Conservation (phyloP, 805 yeast species). For the Ogataea kodamae region DNA sequence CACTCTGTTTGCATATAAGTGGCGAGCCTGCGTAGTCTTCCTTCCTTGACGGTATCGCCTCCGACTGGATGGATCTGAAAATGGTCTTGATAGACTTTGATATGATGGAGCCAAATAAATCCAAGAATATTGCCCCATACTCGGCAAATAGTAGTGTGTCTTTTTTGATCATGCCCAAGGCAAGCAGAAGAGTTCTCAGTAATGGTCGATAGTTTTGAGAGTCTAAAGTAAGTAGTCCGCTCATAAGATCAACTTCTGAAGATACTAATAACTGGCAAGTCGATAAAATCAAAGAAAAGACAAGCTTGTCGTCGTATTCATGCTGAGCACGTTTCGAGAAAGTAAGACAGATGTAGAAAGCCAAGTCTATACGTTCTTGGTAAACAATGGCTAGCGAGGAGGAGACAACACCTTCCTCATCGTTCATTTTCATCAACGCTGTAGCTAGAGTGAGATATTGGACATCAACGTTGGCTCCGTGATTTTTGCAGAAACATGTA, state of each 20-base stretch:
- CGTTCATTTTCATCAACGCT: conserved; percentile 49
- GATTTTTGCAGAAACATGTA: conserved; percentile 57
- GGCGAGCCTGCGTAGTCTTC: conserved; percentile 32
- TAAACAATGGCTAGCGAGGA: conserved; percentile 48
- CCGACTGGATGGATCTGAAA: conserved; percentile 56
- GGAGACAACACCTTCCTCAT: conserved; percentile 48
- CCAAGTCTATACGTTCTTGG: conserved; percentile 62
- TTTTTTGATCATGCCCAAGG: conserved; percentile 42
- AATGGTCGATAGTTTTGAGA: conserved; percentile 51
- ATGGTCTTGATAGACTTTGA: conserved; percentile 63
- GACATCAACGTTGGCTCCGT: conserved; percentile 25
- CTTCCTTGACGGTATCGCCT: conserved; percentile 42
- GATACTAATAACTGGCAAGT: conserved; percentile 47
- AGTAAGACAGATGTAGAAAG: conserved; percentile 50
- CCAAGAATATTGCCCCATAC: conserved; percentile 49
- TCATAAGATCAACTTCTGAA: conserved; percentile 45
- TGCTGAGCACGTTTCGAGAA: conserved; percentile 32
- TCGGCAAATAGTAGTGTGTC: conserved; percentile 41
- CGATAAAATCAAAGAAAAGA: conserved; percentile 41
- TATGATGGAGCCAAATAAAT: conserved; percentile 58
- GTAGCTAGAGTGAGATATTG: conserved; percentile 37
- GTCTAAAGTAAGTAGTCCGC: conserved; percentile 38
- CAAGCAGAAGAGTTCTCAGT: conserved; percentile 53
- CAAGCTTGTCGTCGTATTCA: conserved; percentile 33
- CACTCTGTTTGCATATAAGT: conserved; percentile 48